Conservation (phyloP, 2,329 filamentous ascomycete species). For the Beauveria asiatica region DNA sequence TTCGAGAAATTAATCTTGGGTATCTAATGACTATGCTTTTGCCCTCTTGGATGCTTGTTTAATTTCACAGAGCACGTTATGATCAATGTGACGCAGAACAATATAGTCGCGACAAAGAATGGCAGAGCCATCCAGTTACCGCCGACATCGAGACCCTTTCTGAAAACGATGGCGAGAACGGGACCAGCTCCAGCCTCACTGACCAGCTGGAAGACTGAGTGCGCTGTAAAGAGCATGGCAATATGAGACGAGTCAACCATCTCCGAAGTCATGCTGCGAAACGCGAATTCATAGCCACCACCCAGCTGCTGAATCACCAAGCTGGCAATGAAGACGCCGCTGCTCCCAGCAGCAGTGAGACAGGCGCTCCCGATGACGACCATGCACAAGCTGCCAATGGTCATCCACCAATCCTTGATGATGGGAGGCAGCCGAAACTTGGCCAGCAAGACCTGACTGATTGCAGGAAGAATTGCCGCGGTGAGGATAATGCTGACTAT, state of each 20-base stretch:
- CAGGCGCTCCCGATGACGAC: not conserved
- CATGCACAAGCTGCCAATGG: not conserved
- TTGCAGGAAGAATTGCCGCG: not conserved
- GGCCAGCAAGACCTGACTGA: not conserved
- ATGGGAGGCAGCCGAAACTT: not conserved
- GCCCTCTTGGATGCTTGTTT: not conserved
- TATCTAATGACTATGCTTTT: not conserved
- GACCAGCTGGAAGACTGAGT: not conserved
- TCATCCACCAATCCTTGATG: slow-evolving; percentile 4
- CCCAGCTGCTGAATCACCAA: not conserved
- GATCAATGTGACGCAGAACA: not conserved
- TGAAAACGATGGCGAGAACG: not conserved
- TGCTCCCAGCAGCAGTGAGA: not conserved
- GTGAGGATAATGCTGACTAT: not conserved
- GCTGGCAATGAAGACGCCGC: not conserved
- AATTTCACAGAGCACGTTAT: not conserved
- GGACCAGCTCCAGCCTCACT: slow-evolving; percentile 1
- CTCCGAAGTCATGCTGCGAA: slow-evolving; percentile 6
- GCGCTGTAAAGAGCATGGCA: slow-evolving; percentile 1
- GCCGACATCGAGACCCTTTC: not conserved
- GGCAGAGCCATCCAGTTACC: slow-evolving; percentile 3
- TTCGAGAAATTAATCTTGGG: no score
- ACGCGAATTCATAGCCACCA: not conserved
- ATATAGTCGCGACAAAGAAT: not conserved
- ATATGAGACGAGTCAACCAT: slow-evolving; percentile 2